phyloP scores from a whole-genome alignment of 805 yeast species.

The Blastobotrys muscicola region DNA sequence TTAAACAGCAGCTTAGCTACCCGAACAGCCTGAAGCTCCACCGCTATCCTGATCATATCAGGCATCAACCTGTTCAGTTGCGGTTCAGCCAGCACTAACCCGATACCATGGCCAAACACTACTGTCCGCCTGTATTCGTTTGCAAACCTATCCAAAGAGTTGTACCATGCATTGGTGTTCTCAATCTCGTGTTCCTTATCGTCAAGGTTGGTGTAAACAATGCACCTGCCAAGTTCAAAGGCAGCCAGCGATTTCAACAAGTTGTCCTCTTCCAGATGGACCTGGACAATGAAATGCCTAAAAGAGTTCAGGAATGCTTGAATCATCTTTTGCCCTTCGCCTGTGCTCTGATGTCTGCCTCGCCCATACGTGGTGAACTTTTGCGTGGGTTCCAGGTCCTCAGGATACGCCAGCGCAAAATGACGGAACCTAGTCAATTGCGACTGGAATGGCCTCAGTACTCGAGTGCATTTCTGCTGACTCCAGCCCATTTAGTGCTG shows the following conservation, averaged over 20 bases:
- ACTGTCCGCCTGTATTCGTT: constrained; percentile 1
- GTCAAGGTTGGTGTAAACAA: neutral
- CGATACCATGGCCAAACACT: constrained; percentile 1
- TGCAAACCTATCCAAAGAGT: neutral
- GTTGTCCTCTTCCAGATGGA: neutral
- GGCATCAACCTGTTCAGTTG: no score
- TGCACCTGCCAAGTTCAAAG: constrained; percentile 4
- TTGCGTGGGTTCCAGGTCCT: neutral
- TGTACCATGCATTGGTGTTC: constrained; percentile 1
- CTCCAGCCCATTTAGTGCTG: constrained; percentile 1
- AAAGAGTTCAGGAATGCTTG: neutral
- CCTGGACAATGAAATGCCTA: neutral
- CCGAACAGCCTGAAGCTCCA: no score
- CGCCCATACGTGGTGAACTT: neutral
- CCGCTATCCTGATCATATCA: no score
- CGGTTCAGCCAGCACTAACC: neutral
- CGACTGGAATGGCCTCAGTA: constrained; percentile 1
- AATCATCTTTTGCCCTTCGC: neutral
- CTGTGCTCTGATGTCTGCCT: neutral
- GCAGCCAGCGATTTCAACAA: neutral
- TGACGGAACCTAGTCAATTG: neutral
- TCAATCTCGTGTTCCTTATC: neutral
- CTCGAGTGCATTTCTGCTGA: constrained; percentile 2
- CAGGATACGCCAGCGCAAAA: neutral
- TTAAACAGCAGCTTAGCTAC: no score